Base-by-base conservation (phyloP, 106 monocot genomes). In the Dioscorea alata region DNA sequence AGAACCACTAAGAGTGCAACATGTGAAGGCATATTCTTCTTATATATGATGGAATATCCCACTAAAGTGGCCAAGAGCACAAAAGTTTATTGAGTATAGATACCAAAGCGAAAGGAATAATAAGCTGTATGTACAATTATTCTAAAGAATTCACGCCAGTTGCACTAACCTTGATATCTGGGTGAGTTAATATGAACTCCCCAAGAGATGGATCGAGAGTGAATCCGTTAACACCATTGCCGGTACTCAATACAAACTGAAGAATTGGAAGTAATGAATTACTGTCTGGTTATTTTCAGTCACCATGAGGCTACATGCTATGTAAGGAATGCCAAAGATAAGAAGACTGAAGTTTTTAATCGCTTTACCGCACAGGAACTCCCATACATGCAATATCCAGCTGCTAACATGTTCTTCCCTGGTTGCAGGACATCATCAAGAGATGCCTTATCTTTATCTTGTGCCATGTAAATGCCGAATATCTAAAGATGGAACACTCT, bases 361-460 rank as follows among this genome's bases (percentile, higher is more conserved):
- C 61, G 49, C 17, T 52, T 82, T 90, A 97, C 97, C 81, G 81
- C 87, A 78, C 92, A 97, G 54, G 89, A 97, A 66, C 97, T 97
- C 19, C 97, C 97, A 71, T 97, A 97, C 97, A 97, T 97, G 81
- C 97, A 97, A 75, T 97, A 97, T 10, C 97, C 97, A 71, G 92
- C 97, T 25, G 97, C 97, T 52, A 97, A 21, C 97, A 97, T 97
- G 61, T 84, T 60, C 28, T 73, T 90, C 32, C 97, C 92, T 42
- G 97, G 83, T 70, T 92, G 97, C 73, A 97, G 33, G 2, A 90
- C 92, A 75, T 97, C 97, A 33, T 87, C 81, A n/a, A 97, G 72
- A 59, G 72, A 80, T 8, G 80, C 63, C 13, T 87, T 65, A n/a
- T 84, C 66, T 61, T 76, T 63, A 65, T 84, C 75, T 73, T 89